Evolutionary conservation across 2,329 filamentous ascomycete genomes (phyloP), one percentile per base, ranked within the genome.

Genomic region (Neophaeococcomyces mojaviensis): DNA sequence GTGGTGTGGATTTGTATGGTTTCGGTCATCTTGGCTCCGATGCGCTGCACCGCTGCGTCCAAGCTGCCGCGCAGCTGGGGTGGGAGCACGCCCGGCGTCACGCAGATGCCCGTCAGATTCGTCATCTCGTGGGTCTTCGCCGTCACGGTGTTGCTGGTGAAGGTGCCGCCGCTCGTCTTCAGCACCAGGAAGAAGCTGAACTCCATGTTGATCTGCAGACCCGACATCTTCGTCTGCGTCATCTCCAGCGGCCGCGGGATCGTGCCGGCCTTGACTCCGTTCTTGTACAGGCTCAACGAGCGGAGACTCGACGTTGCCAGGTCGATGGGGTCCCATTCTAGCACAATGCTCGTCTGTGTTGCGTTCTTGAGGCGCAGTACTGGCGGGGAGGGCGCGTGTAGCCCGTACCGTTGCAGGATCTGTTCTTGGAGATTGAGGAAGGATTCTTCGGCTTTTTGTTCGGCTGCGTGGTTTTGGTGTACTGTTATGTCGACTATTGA

Each of bases 121-220:
- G 90, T 97, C 89, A 98, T 96, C 73, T 96, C 95, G 72, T 98
- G 92, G 37, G 92, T 98, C 60, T 84, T 81, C 48, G 95, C 88
- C 3, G 78, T 77, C 43, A 98, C 74, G 64, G 85, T 87, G 55
- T 95, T 86, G 63, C 85, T 92, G 50, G 78, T 77, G 60, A 82
- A 89, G 32, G 86, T 94, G 49, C 92, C 92, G 3, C 92, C 92
- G 46, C 81, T 89, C 5, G 92, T 98, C 59, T 87, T 80, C 61
- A 98, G 73, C 8, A 97, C 84, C 41, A 97, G 76, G 63, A 97
- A 88, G 71, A 98, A 98, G 1, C 80, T 84, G 68, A 97, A 98
- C 68, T 94, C 89, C 33, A 87, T 94, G 65, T 97, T 89, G 62
- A 98, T 84, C n/a, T 89, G 89, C 49, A 98, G 75, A 19, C 92